A percentile compares a stretch with the other conserved stretches of the same genome.
Evolutionary conservation across 345 rosid species (phyloP).

Genomic region (Dimocarpus longan): DNA sequence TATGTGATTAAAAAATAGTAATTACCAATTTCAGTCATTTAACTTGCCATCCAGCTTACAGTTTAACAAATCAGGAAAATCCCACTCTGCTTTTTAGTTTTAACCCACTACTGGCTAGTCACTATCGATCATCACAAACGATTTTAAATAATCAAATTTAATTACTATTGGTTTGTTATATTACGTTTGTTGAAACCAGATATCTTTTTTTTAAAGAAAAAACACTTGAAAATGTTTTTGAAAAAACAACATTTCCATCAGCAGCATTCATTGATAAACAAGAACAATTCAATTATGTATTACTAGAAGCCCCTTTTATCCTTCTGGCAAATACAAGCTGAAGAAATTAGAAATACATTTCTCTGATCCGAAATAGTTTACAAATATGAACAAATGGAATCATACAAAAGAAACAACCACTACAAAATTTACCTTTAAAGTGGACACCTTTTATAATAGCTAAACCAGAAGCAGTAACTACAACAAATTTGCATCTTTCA

Average conservation of each 20-base stretch:
- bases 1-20: no score
- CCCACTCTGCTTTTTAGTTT: no score
- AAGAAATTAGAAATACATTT: not conserved
- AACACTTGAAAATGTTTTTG: no score
- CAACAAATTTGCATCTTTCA: not conserved
- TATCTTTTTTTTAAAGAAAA: not conserved
- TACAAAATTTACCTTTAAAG: constrained; percentile 15
- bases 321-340: not conserved
- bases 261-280: not conserved
- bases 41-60: no score
- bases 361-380: not conserved
- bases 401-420: constrained; percentile 1
- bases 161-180: no score
- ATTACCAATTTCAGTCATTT: no score
- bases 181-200: not conserved
- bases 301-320: not conserved
- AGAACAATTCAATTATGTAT: not conserved
- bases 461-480: constrained; percentile 6
- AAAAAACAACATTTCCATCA: no score
- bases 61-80: no score
- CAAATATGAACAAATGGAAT: constrained; percentile 5
- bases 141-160: no score
- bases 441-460: not conserved
- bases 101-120: no score
- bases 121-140: no score